Conservation (phyloP, 331 rosid genomes). For the Quercus tomentella region DNA sequence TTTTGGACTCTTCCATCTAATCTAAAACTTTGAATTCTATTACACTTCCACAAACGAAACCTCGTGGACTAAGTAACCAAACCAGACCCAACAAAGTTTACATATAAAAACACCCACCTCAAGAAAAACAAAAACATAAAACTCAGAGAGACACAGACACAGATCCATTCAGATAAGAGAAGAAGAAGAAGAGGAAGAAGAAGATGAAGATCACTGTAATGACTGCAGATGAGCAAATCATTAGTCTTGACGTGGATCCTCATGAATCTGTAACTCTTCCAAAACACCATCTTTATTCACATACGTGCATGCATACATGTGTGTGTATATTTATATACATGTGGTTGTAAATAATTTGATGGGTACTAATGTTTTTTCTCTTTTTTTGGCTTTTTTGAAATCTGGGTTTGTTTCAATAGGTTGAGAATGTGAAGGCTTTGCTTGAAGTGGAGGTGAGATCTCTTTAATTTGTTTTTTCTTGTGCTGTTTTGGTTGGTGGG, state of each 20-base stretch:
- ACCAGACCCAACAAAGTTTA: neutral
- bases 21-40: no score
- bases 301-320: neutral
- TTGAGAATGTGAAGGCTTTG: conserved; percentile 87
- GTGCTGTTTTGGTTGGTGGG: conserved; percentile 1
- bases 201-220: conserved; percentile 93
- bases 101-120: neutral
- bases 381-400: conserved; percentile 8
- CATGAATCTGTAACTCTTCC: conserved; percentile 70
- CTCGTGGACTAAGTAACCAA: neutral
- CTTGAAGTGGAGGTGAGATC: conserved; percentile 90
- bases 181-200: conserved; percentile 49
- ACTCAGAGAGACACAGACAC: neutral
- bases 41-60: neutral
- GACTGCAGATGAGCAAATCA: conserved; percentile 81
- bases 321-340: no score
- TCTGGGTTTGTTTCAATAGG: conserved; percentile 31
- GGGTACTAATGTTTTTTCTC: neutral
- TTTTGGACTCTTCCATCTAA: no score
- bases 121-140: neutral
- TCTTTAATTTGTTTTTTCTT: neutral
- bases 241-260: conserved; percentile 79
- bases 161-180: conserved; percentile 15
- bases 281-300: conserved; percentile 1
- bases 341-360: neutral